Percentiles rank a stretch among this genome's conserved stretches.
Conservation (phyloP, 176 grass and related monocot genomes). For the Oryza australiensis region DNA sequence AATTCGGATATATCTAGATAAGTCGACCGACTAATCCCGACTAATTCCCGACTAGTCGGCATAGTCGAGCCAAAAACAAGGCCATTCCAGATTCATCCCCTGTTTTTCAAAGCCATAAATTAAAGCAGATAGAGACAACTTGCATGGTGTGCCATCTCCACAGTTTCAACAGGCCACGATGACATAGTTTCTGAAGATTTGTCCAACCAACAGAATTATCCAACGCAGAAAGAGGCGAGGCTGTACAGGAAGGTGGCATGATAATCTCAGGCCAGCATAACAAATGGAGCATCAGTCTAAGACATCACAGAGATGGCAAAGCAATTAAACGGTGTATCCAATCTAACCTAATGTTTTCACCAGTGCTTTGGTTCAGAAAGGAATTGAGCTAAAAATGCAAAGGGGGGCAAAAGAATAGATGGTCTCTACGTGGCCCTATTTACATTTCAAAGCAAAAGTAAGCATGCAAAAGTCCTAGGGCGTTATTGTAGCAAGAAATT, state of each 20-base stretch:
- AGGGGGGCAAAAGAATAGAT: neutral
- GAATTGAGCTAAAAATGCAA: neutral
- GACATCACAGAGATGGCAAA: neutral
- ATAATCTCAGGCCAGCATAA: neutral
- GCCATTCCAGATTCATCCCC: neutral
- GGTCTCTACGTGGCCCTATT: slow-evolving; percentile 38
- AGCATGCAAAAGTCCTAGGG: slow-evolving; percentile 17
- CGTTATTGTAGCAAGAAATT: slow-evolving; percentile 43
- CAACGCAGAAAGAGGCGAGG: neutral
- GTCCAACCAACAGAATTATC: neutral
- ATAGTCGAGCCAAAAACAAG: neutral
- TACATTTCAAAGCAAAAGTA: slow-evolving; percentile 35
- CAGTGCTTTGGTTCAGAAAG: neutral
- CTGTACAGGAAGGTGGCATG: neutral
- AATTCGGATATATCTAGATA: too few relatives aligned
- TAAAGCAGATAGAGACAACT: neutral
- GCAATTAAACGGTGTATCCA: neutral
- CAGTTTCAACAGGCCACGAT: neutral
- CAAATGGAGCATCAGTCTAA: neutral
- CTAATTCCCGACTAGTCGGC: too few relatives aligned
- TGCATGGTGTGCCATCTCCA: neutral
- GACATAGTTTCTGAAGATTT: neutral
- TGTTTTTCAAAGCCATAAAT: neutral
- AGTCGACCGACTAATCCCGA: too few relatives aligned
- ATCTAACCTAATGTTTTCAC: slow-evolving; percentile 15